Evolutionary conservation across 768 basidiomycete species (phyloP), one percentile per base, ranked within the genome.

Genomic region (Auriculariales sp.): DNA sequence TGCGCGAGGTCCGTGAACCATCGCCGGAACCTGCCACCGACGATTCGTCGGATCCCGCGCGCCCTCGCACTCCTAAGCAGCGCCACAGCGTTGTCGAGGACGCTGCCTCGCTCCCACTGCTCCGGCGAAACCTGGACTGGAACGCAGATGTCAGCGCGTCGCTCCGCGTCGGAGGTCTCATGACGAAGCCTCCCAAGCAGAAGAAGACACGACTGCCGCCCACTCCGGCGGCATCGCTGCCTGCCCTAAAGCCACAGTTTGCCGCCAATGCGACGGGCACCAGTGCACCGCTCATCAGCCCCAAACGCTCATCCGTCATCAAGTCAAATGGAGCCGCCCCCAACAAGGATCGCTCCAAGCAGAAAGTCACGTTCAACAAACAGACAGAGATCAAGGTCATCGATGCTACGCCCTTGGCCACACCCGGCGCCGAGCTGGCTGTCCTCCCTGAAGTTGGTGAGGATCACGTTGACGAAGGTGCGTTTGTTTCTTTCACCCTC

Each of bases 351-450:
- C 82, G 67, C 68, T 66, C 70, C 46, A 83, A 79, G 62, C 69
- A 77, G 53, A 83, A 78, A 61, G 81, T 87, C 28, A 83, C 81
- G 7, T 87, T 87, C 56, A 74, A 86, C 54, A 73, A 81, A 46
- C 67, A 79, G 58, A 74, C 78, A 19, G 76, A 70, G 32, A 70
- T 73, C 10, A 64, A 70, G 24, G 67, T 71, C n/a, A 72, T 72
- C 53, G 67, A 61, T 25, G 63, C 71, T 50, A 12, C 19, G 7
- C 19, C 39, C 2, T n/a, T 44, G 22, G 39, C 39, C 39, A 9
- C 12, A 19, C 9, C 39, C 39, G 6, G 7, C 12, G 19, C 19
- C 39, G 2, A 19, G 19, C 11, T 10, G 12, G 22, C 39, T 25
- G 57, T 64, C 15, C 63, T 61, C 29, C 51, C 61, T 17, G 64